Evolutionary conservation across 805 yeast species (phyloP).

Genomic region (Myxozyma neglecta): DNA sequence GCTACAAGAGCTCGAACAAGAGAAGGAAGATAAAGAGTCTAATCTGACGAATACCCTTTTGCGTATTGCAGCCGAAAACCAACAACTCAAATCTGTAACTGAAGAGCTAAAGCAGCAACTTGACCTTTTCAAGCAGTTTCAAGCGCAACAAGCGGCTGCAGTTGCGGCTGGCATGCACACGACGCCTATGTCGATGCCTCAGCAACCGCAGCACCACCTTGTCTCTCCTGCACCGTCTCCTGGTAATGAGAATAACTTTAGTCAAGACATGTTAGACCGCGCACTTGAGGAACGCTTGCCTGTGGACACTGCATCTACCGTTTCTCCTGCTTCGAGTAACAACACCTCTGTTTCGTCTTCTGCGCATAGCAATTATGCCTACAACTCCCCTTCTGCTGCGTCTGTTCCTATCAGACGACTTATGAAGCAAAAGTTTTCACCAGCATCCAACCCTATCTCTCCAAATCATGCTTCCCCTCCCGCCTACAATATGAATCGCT

Average conservation of each 20-base stretch:
- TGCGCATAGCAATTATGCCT: background rate
- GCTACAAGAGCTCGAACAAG: constrained; percentile 65
- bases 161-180: constrained; percentile 8
- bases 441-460: background rate
- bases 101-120: constrained; percentile 31
- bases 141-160: constrained; percentile 29
- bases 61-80: constrained; percentile 42
- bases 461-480: constrained; percentile 5
- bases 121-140: constrained; percentile 28
- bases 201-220: constrained; percentile 41
- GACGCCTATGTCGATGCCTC: background rate
- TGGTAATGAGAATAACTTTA: constrained; percentile 34
- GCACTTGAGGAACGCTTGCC: constrained; percentile 31
- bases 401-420: constrained; percentile 19
- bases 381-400: constrained; percentile 11
- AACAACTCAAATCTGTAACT: constrained; percentile 35
- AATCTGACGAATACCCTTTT: constrained; percentile 26
- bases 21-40: constrained; percentile 49
- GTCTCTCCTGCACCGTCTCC: constrained; percentile 57
- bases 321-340: constrained; percentile 16
- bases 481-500: background rate
- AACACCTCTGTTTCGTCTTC: constrained; percentile 14
- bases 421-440: constrained; percentile 1
- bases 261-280: constrained; percentile 29
- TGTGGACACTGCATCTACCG: constrained; percentile 15